Base-by-base conservation (phyloP, 139 green algal species). In the Gonium pectorale region DNA sequence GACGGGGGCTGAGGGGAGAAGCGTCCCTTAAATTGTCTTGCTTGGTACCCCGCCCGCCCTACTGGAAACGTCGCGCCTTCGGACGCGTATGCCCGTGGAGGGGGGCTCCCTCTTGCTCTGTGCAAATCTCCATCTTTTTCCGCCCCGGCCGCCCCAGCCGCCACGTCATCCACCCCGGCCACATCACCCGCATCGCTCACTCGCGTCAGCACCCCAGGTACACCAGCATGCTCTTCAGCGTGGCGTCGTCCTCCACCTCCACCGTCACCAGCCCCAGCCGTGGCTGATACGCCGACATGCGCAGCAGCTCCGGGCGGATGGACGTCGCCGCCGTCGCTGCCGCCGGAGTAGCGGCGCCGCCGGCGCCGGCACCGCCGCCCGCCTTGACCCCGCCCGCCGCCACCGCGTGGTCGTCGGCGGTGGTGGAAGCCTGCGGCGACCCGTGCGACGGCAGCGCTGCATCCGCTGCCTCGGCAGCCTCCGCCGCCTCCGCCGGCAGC, bases 241-340 rank as follows among this genome's bases (percentile, higher is more conserved):
- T 74, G 31, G 63, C 60, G 4, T 83, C 77, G 33, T 83, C 77
- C n/a, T 73, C 62, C 27, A 83, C 64, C 77, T 83, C 77, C 41
- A 83, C 38, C 19, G 62, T 13, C 62, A 83, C 44, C 41, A 83
- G 62, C 43, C 77, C 77, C 59, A 73, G 22, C 22, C 62, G 40
- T 1, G 77, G 77, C 59, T 73, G 77, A 22, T 83, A 83, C 6
- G 27, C 62, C 1, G 77, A 83, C 77, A 83, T 73, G 7, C 62
- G 77, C 43, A 83, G 43, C 31, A 73, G 62, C 62, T 64, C 62
- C 0, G 77, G 62, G 22, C 7, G 41, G 7, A 73, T 67, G 5
- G 24, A 8, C 24, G 21, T 31, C 26, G 37, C 71, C 51, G 51
- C 51, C 24, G 27, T 0, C 73, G 38, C 46, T 13, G 37, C 37